Percentiles rank a stretch among this genome's conserved stretches.
Conservation (phyloP, 1,284 basidiomycete genomes). For the Cutaneotrichosporon cutaneum region DNA sequence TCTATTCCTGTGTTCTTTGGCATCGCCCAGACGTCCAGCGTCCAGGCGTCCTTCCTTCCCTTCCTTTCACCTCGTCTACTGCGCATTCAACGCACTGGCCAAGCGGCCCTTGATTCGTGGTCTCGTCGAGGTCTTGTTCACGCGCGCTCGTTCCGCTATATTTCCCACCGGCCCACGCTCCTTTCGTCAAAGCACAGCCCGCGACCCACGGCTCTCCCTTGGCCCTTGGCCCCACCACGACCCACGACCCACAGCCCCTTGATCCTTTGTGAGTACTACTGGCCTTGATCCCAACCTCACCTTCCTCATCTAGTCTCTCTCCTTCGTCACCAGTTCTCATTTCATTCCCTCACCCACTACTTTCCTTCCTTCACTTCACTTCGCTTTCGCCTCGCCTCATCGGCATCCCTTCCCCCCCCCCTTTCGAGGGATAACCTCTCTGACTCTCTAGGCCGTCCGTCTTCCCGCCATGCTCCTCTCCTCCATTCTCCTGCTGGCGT, state of each 20-base stretch:
- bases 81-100: too few relatives aligned
- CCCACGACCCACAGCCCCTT: neutral
- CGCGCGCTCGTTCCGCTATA: too few relatives aligned
- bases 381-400: neutral
- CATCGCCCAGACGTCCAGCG: neutral
- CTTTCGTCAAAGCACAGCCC: neutral
- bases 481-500: constrained; percentile 12
- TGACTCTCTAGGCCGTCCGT: neutral
- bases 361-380: neutral
- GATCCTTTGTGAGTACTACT: constrained; percentile 2
- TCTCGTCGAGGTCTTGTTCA: too few relatives aligned
- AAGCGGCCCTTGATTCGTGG: too few relatives aligned
- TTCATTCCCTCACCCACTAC: neutral
- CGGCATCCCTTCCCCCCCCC: neutral
- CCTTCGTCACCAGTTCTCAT: neutral
- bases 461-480: constrained; percentile 16
- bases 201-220: neutral
- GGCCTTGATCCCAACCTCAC: neutral
- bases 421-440: neutral
- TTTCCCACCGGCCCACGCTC: neutral
- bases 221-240: neutral
- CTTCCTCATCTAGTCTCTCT: neutral
- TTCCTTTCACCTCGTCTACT: too few relatives aligned
- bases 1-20: neutral
- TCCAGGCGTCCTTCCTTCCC: too few relatives aligned